Base-by-base conservation (phyloP, 2,329 filamentous ascomycete species). In the Cladophialophora exuberans region DNA sequence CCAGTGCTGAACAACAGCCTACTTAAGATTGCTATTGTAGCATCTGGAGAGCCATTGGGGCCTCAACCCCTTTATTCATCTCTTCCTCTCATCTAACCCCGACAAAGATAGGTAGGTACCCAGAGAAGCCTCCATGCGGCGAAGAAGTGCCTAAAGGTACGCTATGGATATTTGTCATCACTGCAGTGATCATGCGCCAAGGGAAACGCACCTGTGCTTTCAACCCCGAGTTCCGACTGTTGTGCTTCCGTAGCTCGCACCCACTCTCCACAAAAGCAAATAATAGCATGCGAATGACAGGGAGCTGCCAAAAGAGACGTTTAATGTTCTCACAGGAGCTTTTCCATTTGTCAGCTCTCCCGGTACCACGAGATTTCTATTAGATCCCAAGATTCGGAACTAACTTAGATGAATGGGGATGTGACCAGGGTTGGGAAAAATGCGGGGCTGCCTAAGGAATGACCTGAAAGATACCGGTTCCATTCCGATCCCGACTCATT, bases 291-390 rank as follows among this genome's bases (percentile, higher is more conserved):
- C 30, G 30, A 33, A 33, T 33, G 11, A 33, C 30, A 13, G 6
- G 6, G 4, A 33, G 30, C 7, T 13, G 30, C 10, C 10, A 11
- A 33, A 11, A 10, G 13, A 4, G 38, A 2, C 6, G 38, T 41
- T 11, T 13, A 41, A 6, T 7, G 1, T 20, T 41, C 38, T 25
- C 20, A 13, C 6, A 18, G 20, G 38, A 13, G 6, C 20, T 22
- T 41, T 41, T 22, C 17, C 38, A 41, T 41, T 41, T 41, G 38
- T 41, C 38, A 41, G 38, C 38, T 41, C 38, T 20, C 20, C 38
- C 17, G 38, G 13, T 41, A 15, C 17, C 20, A 35, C 17, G 9
- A 35, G 38, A 41, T 6, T 11, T 22, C 3, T 20, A 13, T 13
- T 11, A 41, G 20, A 41, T 41, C 38, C 38, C 17, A 41, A 20